Evolutionary conservation across 805 yeast species (phyloP).

Genomic region (Phaffomyces thermotolerans): DNA sequence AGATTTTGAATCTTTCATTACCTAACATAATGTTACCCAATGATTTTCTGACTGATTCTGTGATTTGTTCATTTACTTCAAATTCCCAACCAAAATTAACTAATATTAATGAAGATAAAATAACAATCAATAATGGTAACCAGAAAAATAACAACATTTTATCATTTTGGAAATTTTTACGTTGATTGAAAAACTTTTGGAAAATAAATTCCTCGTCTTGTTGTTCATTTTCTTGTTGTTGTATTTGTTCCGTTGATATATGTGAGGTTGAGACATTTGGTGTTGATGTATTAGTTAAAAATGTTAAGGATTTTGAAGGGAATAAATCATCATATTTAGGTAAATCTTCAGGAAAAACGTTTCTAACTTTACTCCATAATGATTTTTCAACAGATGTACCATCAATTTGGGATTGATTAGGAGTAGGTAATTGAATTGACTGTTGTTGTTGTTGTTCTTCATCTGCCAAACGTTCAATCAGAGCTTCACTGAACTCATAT

Average conservation of each 20-base stretch:
- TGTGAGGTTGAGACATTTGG: constrained; percentile 5
- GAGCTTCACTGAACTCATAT: constrained; percentile 5
- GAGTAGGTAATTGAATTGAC: neutral
- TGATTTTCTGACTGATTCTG: constrained; percentile 34
- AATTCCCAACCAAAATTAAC: constrained; percentile 28
- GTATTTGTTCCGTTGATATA: constrained; percentile 4
- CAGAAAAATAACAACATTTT: constrained; percentile 84
- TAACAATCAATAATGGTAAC: constrained; percentile 67
- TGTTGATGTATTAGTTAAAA: neutral
- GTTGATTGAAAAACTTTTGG: constrained; percentile 34
- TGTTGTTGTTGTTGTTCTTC: neutral
- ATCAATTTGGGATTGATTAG: neutral
- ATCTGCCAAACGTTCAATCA: neutral
- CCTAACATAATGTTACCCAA: constrained; percentile 47
- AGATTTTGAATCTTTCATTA: constrained; percentile 40
- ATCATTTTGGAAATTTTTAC: constrained; percentile 54
- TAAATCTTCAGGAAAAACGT: constrained; percentile 37
- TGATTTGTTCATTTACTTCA: constrained; percentile 28
- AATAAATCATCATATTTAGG: constrained; percentile 74
- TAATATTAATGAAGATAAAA: constrained; percentile 40
- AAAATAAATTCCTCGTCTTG: constrained; percentile 27
- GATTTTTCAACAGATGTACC: constrained; percentile 20
- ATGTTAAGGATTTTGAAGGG: constrained; percentile 33
- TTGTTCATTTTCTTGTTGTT: constrained; percentile 3
- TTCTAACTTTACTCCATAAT: constrained; percentile 31